phyloP scores from a whole-genome alignment of 805 yeast species.

The Blastobotrys chiropterorum region DNA sequence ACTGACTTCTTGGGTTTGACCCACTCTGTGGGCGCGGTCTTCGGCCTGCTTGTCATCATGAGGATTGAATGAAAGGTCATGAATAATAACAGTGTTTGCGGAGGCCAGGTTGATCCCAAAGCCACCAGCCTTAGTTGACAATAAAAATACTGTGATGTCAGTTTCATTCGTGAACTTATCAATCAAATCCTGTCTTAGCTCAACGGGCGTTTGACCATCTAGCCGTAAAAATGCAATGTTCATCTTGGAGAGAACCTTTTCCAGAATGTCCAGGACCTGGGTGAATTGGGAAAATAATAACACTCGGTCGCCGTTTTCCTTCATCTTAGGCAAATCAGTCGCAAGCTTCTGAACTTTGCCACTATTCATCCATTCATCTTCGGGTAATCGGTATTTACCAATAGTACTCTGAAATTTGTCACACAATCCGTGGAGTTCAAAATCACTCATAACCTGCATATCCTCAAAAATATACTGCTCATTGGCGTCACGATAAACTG shows the following conservation, averaged over 20 bases:
- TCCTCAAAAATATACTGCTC: conserved; percentile 76
- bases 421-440: conserved; percentile 74
- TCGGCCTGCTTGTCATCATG: conserved; percentile 99
- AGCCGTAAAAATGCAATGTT: conserved; percentile 70
- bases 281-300: conserved; percentile 89
- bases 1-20: conserved; percentile 78
- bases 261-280: conserved; percentile 83
- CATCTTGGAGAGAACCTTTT: conserved; percentile 58
- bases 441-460: conserved; percentile 92
- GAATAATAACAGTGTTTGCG: conserved; percentile 86
- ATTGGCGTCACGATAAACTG: conserved; percentile 73
- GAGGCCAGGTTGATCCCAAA: conserved; percentile 96
- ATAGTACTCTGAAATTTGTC: conserved; percentile 61
- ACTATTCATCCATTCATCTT: conserved; percentile 54
- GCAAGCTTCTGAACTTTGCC: conserved; percentile 66
- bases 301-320: conserved; percentile 56
- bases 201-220: conserved; percentile 94
- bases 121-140: conserved; percentile 97
- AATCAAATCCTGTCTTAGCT: conserved; percentile 83
- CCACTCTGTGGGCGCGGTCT: conserved; percentile 97
- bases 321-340: conserved; percentile 51
- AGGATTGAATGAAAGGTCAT: conserved; percentile 93
- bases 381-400: conserved; percentile 45
- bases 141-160: conserved; percentile 73
- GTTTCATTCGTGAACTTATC: conserved; percentile 82